A percentile compares a stretch with the other conserved stretches of the same genome.
Conservation (phyloP, 257 asterid genomes). For the Gentiana straminea region DNA sequence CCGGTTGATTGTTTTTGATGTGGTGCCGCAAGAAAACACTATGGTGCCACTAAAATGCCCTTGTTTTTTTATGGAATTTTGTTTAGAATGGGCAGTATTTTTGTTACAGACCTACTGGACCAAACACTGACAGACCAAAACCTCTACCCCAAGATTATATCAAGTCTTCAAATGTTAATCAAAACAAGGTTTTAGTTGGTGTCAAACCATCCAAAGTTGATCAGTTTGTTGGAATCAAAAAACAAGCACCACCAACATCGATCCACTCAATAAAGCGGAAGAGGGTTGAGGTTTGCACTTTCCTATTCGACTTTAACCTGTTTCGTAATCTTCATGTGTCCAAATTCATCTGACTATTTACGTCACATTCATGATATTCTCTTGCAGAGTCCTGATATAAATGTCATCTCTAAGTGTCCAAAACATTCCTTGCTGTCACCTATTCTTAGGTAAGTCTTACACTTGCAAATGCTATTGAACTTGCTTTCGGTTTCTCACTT, state of each 20-base stretch:
- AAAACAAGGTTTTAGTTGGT: constrained; percentile 20
- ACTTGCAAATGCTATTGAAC: constrained; percentile 7
- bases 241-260: constrained; percentile 26
- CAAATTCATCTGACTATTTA: no score
- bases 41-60: neutral
- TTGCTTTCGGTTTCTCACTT: constrained; percentile 6
- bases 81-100: constrained; percentile 7
- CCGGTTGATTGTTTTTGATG: no score
- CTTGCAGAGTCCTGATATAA: constrained; percentile 38
- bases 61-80: constrained; percentile 6
- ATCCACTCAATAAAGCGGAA: constrained; percentile 52
- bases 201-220: constrained; percentile 19
- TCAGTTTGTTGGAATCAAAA: constrained; percentile 17
- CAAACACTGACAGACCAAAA: constrained; percentile 30
- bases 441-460: constrained; percentile 32
- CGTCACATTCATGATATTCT: neutral
- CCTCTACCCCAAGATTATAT: constrained; percentile 23
- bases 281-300: constrained; percentile 40
- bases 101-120: constrained; percentile 29
- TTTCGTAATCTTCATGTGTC: neutral
- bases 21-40: no score
- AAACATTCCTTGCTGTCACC: constrained; percentile 49
- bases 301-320: neutral
- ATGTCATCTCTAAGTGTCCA: constrained; percentile 36
- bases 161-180: constrained; percentile 29